Evolutionary conservation across 768 basidiomycete species (phyloP), one percentile per base, ranked within the genome.

Genomic region (Xanthoconium purpureum): DNA sequence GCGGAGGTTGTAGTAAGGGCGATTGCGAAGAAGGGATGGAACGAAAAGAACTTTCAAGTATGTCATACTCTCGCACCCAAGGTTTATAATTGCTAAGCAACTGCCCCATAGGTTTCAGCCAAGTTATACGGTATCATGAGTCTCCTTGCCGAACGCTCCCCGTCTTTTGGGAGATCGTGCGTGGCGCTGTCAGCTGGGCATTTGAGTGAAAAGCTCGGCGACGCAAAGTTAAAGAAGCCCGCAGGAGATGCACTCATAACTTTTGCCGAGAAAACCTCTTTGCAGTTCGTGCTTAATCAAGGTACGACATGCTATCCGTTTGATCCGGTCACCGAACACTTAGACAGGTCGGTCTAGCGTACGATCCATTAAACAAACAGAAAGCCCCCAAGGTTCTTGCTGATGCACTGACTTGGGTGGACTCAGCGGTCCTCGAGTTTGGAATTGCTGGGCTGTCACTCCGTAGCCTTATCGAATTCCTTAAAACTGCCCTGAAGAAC

Each of bases 31-130:
- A 93, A 91, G 60, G 94, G 95, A 3, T 98, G 94, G 94, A 82
- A 80, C n/a, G 97, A 99, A 75, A 98, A 97, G 78, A 99, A 98
- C 66, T 99, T 99, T 63, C 96, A 99, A 77, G 95, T 90, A 57
- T 54, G 30, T 47, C 73, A 65, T 24, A 6, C 20, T 30, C 52
- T 42, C 50, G 1, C 6, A 33, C 14, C 29, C 7, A 32, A 24
- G 30, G 13, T 48, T 40, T n/a, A 43, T 17, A 37, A 54, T 6
- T n/a, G 44, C 57, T 64, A 29, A 67, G 63, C 44, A 12, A 24
- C 42, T 55, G 1, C 29, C 18, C 44, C 36, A 32, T 52, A 98
- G 94, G 95, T 99, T 45, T 94, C 91, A 7, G 78, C 87, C 15
- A 98, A 95, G 71, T 71, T 98, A 48, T 98, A 94, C 71, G 85